These are phyloP conservation scores for Solanum hybrid DNA, from an alignment of 305 asterid genomes.

Conservation along the genomic window DNA sequence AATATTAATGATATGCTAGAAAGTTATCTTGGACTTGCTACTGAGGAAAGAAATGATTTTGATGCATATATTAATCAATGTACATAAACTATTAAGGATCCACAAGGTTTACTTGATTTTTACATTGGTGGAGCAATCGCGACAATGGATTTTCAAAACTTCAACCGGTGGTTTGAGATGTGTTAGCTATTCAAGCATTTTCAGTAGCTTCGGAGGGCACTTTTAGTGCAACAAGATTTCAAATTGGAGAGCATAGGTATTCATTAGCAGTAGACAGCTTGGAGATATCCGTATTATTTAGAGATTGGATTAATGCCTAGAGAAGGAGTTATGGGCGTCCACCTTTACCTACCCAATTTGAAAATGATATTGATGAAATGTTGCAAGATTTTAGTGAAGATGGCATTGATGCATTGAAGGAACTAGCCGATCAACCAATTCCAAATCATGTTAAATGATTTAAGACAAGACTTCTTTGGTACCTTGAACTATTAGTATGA, in stretches of 20 bases:
- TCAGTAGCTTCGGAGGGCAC: background rate
- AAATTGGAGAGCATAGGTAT: background rate
- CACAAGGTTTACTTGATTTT: background rate
- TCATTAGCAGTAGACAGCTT: background rate
- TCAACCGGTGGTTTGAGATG: background rate
- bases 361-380: background rate
- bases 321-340: background rate
- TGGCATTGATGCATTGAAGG: background rate
- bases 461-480: background rate
- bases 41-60: background rate
- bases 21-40: background rate
- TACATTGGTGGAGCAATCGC: background rate
- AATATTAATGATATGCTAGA: background rate
- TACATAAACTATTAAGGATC: background rate
- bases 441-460: background rate
- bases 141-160: background rate
- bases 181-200: background rate
- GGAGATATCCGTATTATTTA: background rate
- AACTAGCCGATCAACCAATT: background rate
- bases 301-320: background rate
- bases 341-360: background rate
- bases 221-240: background rate
- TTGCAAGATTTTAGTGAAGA: background rate
- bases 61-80: background rate
- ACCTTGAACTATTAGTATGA: background rate